Evolutionary conservation across 2,329 filamentous ascomycete genomes (phyloP), one percentile per base, ranked within the genome.

Genomic region (Neofusicoccum sp.): DNA sequence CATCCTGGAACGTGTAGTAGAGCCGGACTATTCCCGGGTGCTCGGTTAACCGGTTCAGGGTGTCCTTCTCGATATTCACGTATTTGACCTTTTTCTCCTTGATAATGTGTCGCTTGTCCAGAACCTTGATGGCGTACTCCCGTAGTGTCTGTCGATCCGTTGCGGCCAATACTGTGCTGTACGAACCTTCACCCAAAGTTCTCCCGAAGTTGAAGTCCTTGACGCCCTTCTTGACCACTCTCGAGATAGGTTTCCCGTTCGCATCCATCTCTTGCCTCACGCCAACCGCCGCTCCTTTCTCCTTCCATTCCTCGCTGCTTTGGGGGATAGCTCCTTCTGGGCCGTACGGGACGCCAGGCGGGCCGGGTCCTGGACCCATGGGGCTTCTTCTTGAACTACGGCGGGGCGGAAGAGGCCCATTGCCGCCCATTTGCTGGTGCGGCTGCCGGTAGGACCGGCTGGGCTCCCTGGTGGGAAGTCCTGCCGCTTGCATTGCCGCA

Each of bases 41-140:
- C 65, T 99, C 93, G 3, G 93, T 98, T 61, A 99, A 81, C 64
- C 95, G 88, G 72, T 99, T 99, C 60, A 99, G 81, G 0, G 95
- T 98, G 76, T 99, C 93, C 79, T 97, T 97, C 76, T 99, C 95
- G 69, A 99, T 99, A 76, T 98, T 99, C 76, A 99, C 95, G 71
- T 99, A 99, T 82, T 99, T 99, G 71, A 99, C 96, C 82, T 99
- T 99, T 77, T 96, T 98, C 78, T 99, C 95, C 77, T 98, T 99
- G 81, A 99, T 99, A 71, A 99, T 99, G 75, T 99, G 95, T 69
- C 92, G 86, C 78, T 99, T 99, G 77, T 99, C 95, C 48, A 99
- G 84, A 14, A 99, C 93, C 75, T 99, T 99, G 78, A 99, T 93
- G 28, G 95, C 95, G 71, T 98, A 98, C 74, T 99, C 93, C 70